phyloP scores from a whole-genome alignment of 2,329 filamentous ascomycete genomes.

The Cryphonectria naterciae region DNA sequence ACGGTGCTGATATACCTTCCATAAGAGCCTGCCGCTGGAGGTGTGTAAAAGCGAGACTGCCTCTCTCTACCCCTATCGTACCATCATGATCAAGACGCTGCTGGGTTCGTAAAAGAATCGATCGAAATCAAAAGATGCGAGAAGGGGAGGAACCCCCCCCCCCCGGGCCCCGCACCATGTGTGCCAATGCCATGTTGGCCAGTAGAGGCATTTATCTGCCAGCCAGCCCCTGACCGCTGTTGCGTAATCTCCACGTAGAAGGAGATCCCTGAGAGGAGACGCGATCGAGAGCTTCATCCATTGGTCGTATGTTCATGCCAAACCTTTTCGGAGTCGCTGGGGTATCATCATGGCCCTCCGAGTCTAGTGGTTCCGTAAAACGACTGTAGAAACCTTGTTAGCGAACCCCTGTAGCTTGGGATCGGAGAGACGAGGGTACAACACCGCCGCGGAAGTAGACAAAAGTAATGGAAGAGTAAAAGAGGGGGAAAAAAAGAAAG shows the following conservation, averaged over 20 bases:
- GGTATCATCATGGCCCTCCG: conserved; percentile 6
- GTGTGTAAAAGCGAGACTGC: conserved; percentile 36
- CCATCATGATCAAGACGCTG: conserved; percentile 30
- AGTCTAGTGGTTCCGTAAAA: conserved; percentile 27
- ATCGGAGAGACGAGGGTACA: background rate
- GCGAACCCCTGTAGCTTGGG: background rate
- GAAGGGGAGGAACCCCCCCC: conserved; percentile 14
- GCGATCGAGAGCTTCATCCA: conserved; percentile 15
- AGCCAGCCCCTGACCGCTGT: conserved; percentile 14
- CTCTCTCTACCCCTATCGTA: conserved; percentile 33
- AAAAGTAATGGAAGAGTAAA: too few relatives aligned
- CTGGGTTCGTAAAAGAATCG: conserved; percentile 24
- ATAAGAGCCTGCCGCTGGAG: conserved; percentile 36
- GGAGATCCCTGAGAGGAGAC: conserved; percentile 19
- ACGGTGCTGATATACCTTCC: conserved; percentile 14
- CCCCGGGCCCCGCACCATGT: conserved; percentile 7
- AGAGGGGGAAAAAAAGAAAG: too few relatives aligned
- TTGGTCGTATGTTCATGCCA: conserved; percentile 22
- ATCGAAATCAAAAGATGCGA: conserved; percentile 27
- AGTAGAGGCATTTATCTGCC: conserved; percentile 5
- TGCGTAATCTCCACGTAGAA: background rate
- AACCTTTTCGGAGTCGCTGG: conserved; percentile 14
- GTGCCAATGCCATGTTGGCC: conserved; percentile 19
- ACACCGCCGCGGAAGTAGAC: background rate
- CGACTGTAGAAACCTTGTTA: conserved; percentile 25